Base-by-base conservation (phyloP, 495 filamentous ascomycete species). In the Pyrenula aspistea region DNA sequence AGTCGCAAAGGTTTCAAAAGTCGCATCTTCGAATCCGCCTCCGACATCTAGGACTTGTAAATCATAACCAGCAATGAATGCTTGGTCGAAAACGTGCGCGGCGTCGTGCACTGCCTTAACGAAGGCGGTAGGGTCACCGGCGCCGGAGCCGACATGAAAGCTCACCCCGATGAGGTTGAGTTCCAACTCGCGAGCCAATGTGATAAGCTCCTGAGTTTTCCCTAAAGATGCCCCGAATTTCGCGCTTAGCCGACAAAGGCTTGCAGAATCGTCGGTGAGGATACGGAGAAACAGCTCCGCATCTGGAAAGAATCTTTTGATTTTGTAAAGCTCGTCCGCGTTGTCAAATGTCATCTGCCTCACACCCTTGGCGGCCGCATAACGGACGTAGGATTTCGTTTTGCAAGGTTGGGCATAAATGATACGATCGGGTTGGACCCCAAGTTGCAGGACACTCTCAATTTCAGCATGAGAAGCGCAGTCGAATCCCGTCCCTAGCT, bases 301-400 rank as follows among this genome's bases (percentile, higher is more conserved):
- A 22, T 82, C 84, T 11, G 93, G 94, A 65, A 81, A 96, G 59
- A 89, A 79, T 60, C 87, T 83, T 67, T 94, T 92, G 71, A 94
- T 93, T 79, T 99, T 97, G 80, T 92, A 89, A 31, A 99, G 81
- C 75, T 99, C 94, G 65, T 97, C 93, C 60, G 89, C 83, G 63
- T 97, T 96, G 76, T 99, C 93, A 63, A 97, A 96, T 11, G 93
- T 97, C 91, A 99, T 97, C 77, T 95, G 90, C 75, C 89, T 94
- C 63, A 99, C 92, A 58, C 84, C 86, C 56, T 86, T 69, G 67
- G 83, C 79, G 56, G 84, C 81, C 54, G 92, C 92, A 63, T 88
- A 95, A 63, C 91, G 88, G 59, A 97, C 77, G 71, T 96, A 96
- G 47, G 91, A 96, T 71, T 94, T 95, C 65, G 93, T 96, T 81